phyloP scores from a whole-genome alignment of 345 rosid species.

The Sonneratia caseolaris region DNA sequence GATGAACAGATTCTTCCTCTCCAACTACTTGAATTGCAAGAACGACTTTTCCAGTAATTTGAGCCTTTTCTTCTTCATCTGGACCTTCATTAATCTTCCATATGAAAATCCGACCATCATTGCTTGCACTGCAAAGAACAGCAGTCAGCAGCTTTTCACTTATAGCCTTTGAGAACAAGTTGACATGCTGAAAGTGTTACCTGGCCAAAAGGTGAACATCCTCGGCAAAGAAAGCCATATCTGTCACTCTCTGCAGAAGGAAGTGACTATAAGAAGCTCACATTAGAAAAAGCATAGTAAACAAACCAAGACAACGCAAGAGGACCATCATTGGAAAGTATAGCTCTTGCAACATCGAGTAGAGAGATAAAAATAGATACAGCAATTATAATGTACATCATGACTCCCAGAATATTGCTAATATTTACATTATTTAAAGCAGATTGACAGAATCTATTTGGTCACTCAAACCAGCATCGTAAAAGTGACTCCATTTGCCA shows the following conservation, averaged over 20 bases:
- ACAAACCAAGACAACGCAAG: background rate
- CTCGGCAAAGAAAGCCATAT: conserved; percentile 75
- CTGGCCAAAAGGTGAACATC: conserved; percentile 80
- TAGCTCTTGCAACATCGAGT: background rate
- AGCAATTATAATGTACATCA: too few relatives aligned
- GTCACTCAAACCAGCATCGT: background rate
- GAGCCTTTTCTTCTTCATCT: conserved; percentile 65
- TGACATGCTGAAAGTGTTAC: conserved; percentile 18
- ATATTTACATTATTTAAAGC: background rate
- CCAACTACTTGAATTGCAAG: conserved; percentile 44
- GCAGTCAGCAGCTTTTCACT: conserved; percentile 2
- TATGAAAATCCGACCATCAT: conserved; percentile 45
- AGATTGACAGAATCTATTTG: background rate
- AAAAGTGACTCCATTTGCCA: background rate
- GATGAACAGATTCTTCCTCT: conserved; percentile 39
- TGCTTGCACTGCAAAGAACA: conserved; percentile 41
- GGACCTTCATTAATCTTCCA: conserved; percentile 64
- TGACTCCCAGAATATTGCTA: background rate
- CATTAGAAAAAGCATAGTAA: background rate
- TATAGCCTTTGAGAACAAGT: background rate
- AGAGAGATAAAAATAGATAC: background rate
- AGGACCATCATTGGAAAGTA: background rate
- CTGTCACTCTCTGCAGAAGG: conserved; percentile 40
- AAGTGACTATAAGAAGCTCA: conserved; percentile 6
- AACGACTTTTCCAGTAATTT: conserved; percentile 47